Conservation (phyloP, 352 stramenopile species). For the Phytophthora colocasiae region DNA sequence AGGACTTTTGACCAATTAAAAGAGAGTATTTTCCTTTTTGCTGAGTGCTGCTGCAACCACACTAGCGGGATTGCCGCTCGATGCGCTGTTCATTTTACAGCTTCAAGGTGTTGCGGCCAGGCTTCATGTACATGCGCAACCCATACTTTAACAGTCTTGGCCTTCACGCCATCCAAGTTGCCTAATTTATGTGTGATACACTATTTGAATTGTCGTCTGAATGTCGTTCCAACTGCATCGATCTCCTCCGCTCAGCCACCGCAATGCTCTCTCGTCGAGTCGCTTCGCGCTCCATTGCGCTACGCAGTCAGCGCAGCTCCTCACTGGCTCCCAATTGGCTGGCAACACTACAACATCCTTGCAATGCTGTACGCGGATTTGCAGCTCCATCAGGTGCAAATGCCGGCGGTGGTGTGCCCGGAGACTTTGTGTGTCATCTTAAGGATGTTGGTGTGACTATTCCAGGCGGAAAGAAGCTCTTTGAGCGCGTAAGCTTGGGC, state of each 20-base stretch:
- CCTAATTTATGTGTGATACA: too few relatives aligned
- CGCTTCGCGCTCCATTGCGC: constrained; percentile 14
- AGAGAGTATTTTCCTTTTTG: neutral
- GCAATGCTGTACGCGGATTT: constrained; percentile 39
- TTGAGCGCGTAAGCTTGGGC: constrained; percentile 77
- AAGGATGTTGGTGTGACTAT: constrained; percentile 81
- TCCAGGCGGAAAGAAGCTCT: constrained; percentile 85
- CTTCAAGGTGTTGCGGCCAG: too few relatives aligned
- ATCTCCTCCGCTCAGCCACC: neutral
- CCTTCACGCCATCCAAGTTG: neutral
- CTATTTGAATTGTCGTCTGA: neutral
- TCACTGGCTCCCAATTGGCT: constrained; percentile 16
- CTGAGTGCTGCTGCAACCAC: too few relatives aligned
- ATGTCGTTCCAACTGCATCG: neutral
- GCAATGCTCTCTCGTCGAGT: constrained; percentile 26
- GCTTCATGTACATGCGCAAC: too few relatives aligned
- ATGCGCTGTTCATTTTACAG: too few relatives aligned
- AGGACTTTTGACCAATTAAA: constrained; percentile 6
- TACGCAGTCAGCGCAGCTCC: constrained; percentile 5
- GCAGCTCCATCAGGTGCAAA: constrained; percentile 56
- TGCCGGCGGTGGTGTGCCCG: constrained; percentile 75
- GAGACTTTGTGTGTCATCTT: constrained; percentile 87
- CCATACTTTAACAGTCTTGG: too few relatives aligned
- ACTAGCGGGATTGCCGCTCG: too few relatives aligned
- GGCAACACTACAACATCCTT: constrained; percentile 7